Base-by-base conservation (phyloP, 2,329 filamentous ascomycete genomes). In the Neofusicoccum laricinum region DNA sequence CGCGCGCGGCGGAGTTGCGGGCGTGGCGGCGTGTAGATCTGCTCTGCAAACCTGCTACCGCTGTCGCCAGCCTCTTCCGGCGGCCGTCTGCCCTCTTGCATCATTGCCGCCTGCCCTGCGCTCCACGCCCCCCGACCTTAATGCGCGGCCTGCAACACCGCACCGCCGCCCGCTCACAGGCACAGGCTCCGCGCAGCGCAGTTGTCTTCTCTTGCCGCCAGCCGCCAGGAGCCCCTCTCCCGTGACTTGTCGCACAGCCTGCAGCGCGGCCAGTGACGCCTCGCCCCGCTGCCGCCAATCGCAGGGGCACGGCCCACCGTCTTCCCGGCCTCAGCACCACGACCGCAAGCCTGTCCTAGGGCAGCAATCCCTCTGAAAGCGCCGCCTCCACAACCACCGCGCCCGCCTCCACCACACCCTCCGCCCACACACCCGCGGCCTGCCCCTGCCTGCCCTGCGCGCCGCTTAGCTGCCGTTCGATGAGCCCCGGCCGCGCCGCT, bases 401-500 rank as follows among this genome's bases (percentile, higher is more conserved):
- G 66, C 67, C 25, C 65, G 65, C 62, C 66, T 49, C 63, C 49
- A 62, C 65, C 55, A 30, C 1, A 36, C 55, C 45, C 59, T 17
- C 36, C 63, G 62, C 50, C 65, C n/a, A 68, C 62, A 62, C 67
- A 68, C 59, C 68, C 63, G 61, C 66, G 64, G 65, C 66, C 67
- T 15, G 64, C 64, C 59, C 66, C 53, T 64, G 45, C 43, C 65
- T 14, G 14, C 25, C 30, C n/a, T 8, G 48, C 50, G 64, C 50
- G 12, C 50, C 41, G 21, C 61, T 40, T 30, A 25, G 45, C 34
- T 32, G 62, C 66, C 50, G 58, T 67, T 68, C 68, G 65, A 76
- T 75, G 72, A 71, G 66, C 71, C 66, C 68, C 68, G 69, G 64
- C 68, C 69, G 67, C 66, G 69, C 69, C 70, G 67, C 69, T 64